Evolutionary conservation across 2,329 filamentous ascomycete genomes (phyloP), one percentile per base, ranked within the genome.

Genomic region (Talaromyces rugulosus): DNA sequence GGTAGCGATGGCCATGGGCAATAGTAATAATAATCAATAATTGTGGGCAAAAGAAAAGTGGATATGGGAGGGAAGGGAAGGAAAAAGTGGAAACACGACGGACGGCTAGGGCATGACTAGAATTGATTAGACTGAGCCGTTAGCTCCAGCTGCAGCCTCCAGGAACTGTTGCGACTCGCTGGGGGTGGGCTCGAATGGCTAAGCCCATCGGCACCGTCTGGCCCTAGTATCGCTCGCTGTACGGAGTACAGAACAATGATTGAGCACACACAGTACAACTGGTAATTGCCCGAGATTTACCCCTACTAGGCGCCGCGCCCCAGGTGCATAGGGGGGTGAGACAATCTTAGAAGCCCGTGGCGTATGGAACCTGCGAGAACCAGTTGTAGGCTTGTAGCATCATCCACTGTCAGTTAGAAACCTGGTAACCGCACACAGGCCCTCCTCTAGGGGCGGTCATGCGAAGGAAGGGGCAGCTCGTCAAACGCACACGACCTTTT

Each of bases 141-240:
- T 56, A 12, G 28, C 16, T 31, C 28, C 53, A 23, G 42, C 42
- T 47, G n/a, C 42, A 47, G 42, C 18, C n/a, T 47, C 31, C 28
- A 56, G 51, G 58, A 23, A 56, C 40, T 60, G 51, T 60, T 61
- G 23, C 53, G 40, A 56, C 42, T 56, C 58, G 27, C 58, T 61
- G 28, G 59, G 59, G 30, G 40, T 42, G 30, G 16, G 31, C 54
- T 56, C 14, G 30, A 52, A 23, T 23, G 44, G 44, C 44, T 47
- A 47, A 27, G 4, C 54, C 28, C 52, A 50, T 47, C 52, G 56
- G 30, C 56, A 31, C 61, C 53, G 42, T 56, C 53, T 52, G 61
- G 33, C 61, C 61, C 61, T 62, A 40, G 57, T 36, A 51, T 44
- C 44, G 52, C 61, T 34, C 44, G 52, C 57, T 34, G 60, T 14